A percentile compares a stretch with the other conserved stretches of the same genome.
These are phyloP conservation scores for Bimuria novae-zelandiae DNA, from an alignment of 2,329 filamentous ascomycete species.

Conservation along the genomic window DNA sequence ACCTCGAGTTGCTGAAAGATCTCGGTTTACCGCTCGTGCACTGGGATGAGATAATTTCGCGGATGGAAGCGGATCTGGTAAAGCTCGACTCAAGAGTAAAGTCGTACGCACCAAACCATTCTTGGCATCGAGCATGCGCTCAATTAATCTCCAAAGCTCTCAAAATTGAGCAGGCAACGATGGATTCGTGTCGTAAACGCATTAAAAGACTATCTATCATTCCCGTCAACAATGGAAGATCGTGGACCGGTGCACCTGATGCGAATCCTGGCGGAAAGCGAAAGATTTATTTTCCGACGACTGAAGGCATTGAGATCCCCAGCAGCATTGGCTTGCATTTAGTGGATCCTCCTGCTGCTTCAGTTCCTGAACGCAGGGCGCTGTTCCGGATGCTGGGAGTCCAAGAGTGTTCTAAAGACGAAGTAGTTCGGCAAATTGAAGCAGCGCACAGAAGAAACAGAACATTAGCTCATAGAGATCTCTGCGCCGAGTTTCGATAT, in stretches of 20 bases:
- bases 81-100: conserved; percentile 14
- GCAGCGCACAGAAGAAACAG: not conserved
- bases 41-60: no score
- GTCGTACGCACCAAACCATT: conserved; percentile 2
- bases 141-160: no score
- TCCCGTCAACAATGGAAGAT: conserved; percentile 9
- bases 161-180: no score
- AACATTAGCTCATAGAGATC: not conserved
- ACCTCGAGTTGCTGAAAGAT: no score
- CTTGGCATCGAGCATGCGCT: conserved; percentile 24
- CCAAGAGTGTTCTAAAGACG: conserved; percentile 16
- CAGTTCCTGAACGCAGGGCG: conserved; percentile 5
- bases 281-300: conserved; percentile 22
- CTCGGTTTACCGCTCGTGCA: no score
- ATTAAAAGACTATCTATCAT: conserved; percentile 20
- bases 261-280: not conserved
- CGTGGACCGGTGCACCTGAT: conserved; percentile 21
- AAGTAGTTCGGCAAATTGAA: conserved; percentile 16
- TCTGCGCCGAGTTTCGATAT: conserved; percentile 14
- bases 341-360: conserved; percentile 14
- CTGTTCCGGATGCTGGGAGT: conserved; percentile 23
- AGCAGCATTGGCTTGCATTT: conserved; percentile 11
- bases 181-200: no score
- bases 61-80: no score
- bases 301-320: conserved; percentile 15